phyloP scores from a whole-genome alignment of 768 basidiomycete species.

The Hemileccinum impolitum region DNA sequence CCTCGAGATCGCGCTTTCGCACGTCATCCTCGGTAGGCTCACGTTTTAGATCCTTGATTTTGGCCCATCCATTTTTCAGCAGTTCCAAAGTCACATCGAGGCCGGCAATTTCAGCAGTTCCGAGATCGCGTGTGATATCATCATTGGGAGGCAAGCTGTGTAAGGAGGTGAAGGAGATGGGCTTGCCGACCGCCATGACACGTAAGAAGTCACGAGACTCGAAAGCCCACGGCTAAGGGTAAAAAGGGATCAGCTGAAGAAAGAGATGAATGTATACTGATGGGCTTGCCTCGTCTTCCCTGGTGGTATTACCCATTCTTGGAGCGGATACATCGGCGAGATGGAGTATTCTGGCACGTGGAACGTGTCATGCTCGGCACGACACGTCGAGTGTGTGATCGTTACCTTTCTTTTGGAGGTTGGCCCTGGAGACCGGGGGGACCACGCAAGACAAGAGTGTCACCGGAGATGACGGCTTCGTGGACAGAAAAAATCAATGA shows the following conservation, averaged over 20 bases:
- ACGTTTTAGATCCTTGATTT: conserved; percentile 82
- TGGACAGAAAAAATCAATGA: conserved; percentile 21
- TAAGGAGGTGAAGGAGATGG: conserved; percentile 78
- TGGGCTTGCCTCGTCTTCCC: conserved; percentile 80
- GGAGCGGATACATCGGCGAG: conserved; percentile 86
- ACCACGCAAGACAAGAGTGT: conserved; percentile 81
- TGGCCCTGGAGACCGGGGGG: conserved; percentile 78
- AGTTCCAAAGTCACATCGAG: conserved; percentile 72
- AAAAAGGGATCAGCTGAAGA: conserved; percentile 1
- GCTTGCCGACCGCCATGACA: conserved; percentile 81
- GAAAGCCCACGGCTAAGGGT: conserved; percentile 76
- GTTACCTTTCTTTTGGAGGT: conserved; percentile 84
- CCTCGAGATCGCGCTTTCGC: conserved; percentile 69
- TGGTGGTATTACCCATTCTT: conserved; percentile 71
- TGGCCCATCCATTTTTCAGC: conserved; percentile 90
- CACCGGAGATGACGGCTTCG: conserved; percentile 85
- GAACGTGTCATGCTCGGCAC: conserved; percentile 9
- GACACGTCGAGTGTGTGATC: neutral
- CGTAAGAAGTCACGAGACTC: conserved; percentile 93
- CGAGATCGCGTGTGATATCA: conserved; percentile 76
- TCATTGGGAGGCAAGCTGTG: conserved; percentile 78
- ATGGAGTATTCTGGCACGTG: conserved; percentile 67
- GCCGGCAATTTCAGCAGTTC: conserved; percentile 68
- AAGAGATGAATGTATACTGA: neutral
- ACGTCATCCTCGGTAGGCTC: conserved; percentile 78